These are phyloP conservation scores for Porogramme epimiltina DNA, from an alignment of 1,284 basidiomycete genomes.

Conservation along the genomic window DNA sequence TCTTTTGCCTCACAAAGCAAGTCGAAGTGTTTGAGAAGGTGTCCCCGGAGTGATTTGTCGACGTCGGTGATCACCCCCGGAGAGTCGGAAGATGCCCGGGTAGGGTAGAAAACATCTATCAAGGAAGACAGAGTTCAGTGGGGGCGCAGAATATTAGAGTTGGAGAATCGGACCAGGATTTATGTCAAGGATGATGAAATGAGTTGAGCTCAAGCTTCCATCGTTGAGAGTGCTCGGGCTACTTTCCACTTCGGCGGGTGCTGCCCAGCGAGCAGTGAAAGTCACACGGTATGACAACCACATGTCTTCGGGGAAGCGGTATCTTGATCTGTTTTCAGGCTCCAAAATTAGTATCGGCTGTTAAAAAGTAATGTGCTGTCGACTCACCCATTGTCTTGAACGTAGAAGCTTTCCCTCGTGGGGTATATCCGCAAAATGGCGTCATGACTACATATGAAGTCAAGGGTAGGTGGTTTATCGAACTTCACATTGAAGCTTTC, in stretches of 20 bases:
- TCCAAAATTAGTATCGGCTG: too few relatives aligned
- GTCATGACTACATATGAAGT: constrained; percentile 33
- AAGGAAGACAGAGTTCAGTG: too few relatives aligned
- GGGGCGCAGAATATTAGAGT: too few relatives aligned
- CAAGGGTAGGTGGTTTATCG: constrained; percentile 22
- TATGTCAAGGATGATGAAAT: constrained; percentile 25
- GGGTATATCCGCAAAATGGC: constrained; percentile 24
- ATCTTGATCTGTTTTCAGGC: constrained; percentile 4
- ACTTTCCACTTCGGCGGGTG: too few relatives aligned
- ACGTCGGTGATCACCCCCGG: constrained; percentile 6
- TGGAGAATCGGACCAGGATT: too few relatives aligned
- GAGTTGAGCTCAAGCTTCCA: too few relatives aligned
- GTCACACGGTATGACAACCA: constrained; percentile 23
- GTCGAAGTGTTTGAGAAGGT: constrained; percentile 26
- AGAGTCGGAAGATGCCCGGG: constrained; percentile 4
- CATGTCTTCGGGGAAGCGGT: constrained; percentile 7
- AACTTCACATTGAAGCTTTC: constrained; percentile 22
- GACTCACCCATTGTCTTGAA: constrained; percentile 4
- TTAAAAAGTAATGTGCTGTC: too few relatives aligned
- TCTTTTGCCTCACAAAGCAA: constrained; percentile 30
- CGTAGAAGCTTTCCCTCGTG: constrained; percentile 20
- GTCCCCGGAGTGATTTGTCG: constrained; percentile 18
- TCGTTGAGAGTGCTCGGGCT: too few relatives aligned
- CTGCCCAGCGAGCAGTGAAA: too few relatives aligned
- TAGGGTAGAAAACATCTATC: background rate